Percentiles rank a stretch among this genome's conserved stretches.
Evolutionary conservation across 495 filamentous ascomycete genomes (phyloP).

Genomic region (Bombardia bombarda): DNA sequence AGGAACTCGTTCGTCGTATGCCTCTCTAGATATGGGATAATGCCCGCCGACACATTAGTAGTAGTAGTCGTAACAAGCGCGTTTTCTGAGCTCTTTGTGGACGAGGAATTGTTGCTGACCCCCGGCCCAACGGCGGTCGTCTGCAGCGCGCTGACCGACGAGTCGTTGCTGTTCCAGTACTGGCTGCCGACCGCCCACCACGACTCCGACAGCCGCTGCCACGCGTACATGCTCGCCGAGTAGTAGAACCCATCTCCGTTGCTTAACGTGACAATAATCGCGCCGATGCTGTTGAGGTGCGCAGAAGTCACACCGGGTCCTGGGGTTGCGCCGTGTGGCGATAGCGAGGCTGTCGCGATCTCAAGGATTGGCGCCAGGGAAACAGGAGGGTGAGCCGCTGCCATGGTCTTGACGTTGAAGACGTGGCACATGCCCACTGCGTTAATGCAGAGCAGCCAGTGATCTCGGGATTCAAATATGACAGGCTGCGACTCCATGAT

Average conservation of each 20-base stretch:
- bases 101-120: slow-evolving; percentile 17
- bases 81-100: slow-evolving; percentile 26
- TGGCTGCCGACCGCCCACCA: slow-evolving; percentile 99
- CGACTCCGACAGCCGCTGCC: slow-evolving; percentile 87
- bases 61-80: too few relatives aligned
- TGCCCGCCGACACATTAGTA: slow-evolving; percentile 77
- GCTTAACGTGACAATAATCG: slow-evolving; percentile 74
- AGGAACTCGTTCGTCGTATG: slow-evolving; percentile 89
- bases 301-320: slow-evolving; percentile 82
- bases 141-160: slow-evolving; percentile 68
- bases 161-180: slow-evolving; percentile 96
- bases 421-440: slow-evolving; percentile 85
- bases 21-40: slow-evolving; percentile 87
- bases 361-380: slow-evolving; percentile 88
- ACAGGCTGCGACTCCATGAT: slow-evolving; percentile 89
- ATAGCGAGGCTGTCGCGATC: slow-evolving; percentile 57
- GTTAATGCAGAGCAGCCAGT: slow-evolving; percentile 82
- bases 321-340: slow-evolving; percentile 60
- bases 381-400: slow-evolving; percentile 79
- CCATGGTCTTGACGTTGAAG: slow-evolving; percentile 84
- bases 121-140: slow-evolving; percentile 53
- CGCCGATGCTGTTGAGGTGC: slow-evolving; percentile 76
- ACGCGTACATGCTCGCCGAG: slow-evolving; percentile 71
- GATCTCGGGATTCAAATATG: slow-evolving; percentile 80
- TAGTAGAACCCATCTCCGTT: slow-evolving; percentile 94